These are phyloP conservation scores for Colletotrichum eremochloae DNA, from an alignment of 2,329 filamentous ascomycete species.

Conservation along the genomic window DNA sequence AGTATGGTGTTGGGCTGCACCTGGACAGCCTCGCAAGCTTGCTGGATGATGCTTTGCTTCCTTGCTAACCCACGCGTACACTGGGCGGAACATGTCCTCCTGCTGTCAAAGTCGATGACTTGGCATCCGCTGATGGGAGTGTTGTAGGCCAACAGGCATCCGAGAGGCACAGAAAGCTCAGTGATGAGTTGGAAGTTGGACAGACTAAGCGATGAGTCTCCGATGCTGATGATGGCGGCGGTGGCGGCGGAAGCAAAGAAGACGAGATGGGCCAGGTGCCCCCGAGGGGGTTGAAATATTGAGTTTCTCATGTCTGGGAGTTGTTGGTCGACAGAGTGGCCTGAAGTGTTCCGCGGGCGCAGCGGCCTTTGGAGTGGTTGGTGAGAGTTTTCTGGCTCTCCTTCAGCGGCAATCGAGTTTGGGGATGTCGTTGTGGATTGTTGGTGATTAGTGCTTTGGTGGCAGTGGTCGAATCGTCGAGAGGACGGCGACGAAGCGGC, in stretches of 20 bases:
- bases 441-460: constrained; percentile 1
- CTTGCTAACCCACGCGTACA: constrained; percentile 51
- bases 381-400: background rate
- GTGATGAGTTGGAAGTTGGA: constrained; percentile 58
- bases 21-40: constrained; percentile 46
- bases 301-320: constrained; percentile 24
- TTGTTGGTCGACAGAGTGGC: background rate
- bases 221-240: constrained; percentile 28
- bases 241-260: constrained; percentile 27
- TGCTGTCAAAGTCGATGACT: constrained; percentile 52
- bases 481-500: constrained; percentile 24
- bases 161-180: constrained; percentile 52
- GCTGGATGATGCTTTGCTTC: constrained; percentile 49
- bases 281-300: constrained; percentile 14
- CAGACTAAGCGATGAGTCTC: constrained; percentile 45
- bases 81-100: constrained; percentile 53
- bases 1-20: constrained; percentile 52
- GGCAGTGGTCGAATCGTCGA: constrained; percentile 18
- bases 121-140: constrained; percentile 55
- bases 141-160: constrained; percentile 59
- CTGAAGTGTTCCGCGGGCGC: constrained; percentile 7
- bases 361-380: constrained; percentile 15
- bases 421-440: constrained; percentile 15
- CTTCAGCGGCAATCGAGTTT: background rate
- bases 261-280: constrained; percentile 26